phyloP scores from a whole-genome alignment of 2,329 filamentous ascomycete genomes.

The Pezicula rhizophila region DNA sequence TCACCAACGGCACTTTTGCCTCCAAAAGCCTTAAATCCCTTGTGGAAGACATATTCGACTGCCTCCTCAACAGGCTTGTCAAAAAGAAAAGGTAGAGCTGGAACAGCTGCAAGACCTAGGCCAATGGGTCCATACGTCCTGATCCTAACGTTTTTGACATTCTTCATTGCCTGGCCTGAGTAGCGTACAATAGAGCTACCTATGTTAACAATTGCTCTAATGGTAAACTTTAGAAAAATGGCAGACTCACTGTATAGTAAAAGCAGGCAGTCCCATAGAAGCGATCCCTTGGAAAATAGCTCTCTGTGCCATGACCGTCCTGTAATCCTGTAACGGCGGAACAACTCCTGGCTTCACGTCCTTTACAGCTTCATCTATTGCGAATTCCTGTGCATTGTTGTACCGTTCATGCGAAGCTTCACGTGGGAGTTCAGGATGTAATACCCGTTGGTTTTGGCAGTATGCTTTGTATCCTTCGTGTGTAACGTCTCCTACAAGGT shows the following conservation, averaged over 20 bases:
- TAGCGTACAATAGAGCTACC: constrained; percentile 72
- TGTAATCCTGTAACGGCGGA: constrained; percentile 79
- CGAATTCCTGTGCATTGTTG: constrained; percentile 23
- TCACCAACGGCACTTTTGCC: constrained; percentile 52
- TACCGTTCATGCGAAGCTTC: constrained; percentile 23
- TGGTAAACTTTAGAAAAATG: constrained; percentile 14
- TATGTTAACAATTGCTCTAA: not conserved
- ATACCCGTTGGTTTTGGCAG: constrained; percentile 70
- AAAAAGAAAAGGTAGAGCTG: constrained; percentile 77
- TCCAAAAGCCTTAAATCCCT: constrained; percentile 68
- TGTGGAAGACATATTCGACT: constrained; percentile 86
- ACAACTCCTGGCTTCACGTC: constrained; percentile 37
- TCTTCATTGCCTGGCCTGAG: constrained; percentile 78
- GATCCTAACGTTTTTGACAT: constrained; percentile 66
- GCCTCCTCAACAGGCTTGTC: constrained; percentile 89
- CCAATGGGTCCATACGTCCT: constrained; percentile 90
- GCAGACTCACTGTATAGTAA: constrained; percentile 44
- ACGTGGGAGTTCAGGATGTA: constrained; percentile 58
- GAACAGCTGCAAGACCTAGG: constrained; percentile 70
- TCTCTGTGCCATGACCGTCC: constrained; percentile 84
- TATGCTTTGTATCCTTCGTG: constrained; percentile 97
- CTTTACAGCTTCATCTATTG: constrained; percentile 8
- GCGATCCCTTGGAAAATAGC: constrained; percentile 87
- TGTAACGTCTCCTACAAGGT: constrained; percentile 81
- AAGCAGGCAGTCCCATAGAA: constrained; percentile 88